These are phyloP conservation scores for Malus hybrid DNA, from an alignment of 331 rosid species.

Conservation along the genomic window DNA sequence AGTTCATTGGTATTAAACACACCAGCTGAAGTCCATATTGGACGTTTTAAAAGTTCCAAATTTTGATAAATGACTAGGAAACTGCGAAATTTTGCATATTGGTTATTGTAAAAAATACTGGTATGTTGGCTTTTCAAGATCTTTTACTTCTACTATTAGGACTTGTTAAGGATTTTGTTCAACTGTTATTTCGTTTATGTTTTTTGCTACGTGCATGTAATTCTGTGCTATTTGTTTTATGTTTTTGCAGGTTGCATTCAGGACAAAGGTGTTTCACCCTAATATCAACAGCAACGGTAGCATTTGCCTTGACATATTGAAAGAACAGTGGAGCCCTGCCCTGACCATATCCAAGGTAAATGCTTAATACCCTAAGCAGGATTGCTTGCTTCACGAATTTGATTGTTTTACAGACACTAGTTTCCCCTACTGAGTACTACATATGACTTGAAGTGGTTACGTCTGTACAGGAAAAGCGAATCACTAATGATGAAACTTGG, in stretches of 20 bases:
- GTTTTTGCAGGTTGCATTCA: conserved; percentile 51
- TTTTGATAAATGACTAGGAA: neutral
- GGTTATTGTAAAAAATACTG: neutral
- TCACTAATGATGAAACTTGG: neutral
- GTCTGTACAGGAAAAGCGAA: no score
- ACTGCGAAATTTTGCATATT: neutral
- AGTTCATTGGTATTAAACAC: neutral
- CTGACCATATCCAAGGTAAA: conserved; percentile 59
- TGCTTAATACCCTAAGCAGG: neutral
- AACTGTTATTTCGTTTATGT: no score
- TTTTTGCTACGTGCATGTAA: no score
- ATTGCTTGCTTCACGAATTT: neutral
- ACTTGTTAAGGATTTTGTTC: no score
- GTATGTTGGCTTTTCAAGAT: no score
- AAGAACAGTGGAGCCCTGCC: conserved; percentile 82
- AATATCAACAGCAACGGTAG: conserved; percentile 70
- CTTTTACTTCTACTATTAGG: no score
- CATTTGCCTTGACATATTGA: conserved; percentile 70
- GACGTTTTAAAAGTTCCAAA: neutral
- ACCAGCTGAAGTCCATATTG: no score
- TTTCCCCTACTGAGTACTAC: neutral
- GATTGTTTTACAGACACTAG: neutral
- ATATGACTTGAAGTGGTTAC: no score
- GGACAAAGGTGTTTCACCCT: conserved; percentile 66
- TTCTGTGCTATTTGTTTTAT: neutral